Conservation (phyloP, 192 early-diverging fungal species). For the Piromyces finnis region DNA sequence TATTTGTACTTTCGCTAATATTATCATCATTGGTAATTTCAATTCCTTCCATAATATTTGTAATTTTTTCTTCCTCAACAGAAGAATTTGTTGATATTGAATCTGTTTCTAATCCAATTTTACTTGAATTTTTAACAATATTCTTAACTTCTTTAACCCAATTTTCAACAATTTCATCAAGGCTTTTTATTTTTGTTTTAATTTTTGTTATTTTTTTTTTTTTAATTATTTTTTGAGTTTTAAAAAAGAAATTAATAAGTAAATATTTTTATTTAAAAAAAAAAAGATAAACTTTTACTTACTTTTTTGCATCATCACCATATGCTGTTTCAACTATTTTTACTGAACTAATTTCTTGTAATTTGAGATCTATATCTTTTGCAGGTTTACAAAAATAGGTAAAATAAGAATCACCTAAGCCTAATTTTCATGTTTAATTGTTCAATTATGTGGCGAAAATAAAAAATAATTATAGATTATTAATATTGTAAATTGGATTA, state of each 20-base stretch:
- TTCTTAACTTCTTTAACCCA: conserved; percentile 45
- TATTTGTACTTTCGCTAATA: neutral
- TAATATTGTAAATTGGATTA: too few species aligned
- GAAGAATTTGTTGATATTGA: neutral
- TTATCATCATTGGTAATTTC: neutral
- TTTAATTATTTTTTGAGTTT: too few species aligned
- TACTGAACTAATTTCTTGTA: conserved; percentile 52
- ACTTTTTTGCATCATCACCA: conserved; percentile 85
- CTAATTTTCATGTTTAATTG: conserved; percentile 16
- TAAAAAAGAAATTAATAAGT: neutral
- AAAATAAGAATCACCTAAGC: conserved; percentile 90
- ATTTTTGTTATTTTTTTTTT: too few species aligned
- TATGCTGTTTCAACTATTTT: conserved; percentile 58
- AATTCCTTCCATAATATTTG: neutral
- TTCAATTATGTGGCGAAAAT: too few species aligned
- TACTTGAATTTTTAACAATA: neutral
- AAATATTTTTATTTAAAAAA: neutral
- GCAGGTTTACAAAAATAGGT: conserved; percentile 79
- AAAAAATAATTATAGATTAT: too few species aligned
- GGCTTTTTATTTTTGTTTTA: too few species aligned
- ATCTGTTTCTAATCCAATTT: neutral
- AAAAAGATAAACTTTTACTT: conserved; percentile 3
- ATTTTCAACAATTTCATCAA: conserved; percentile 76
- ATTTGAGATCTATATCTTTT: conserved; percentile 57
- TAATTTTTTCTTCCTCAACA: too few species aligned